phyloP scores from a whole-genome alignment of 805 yeast genomes.

The Kluyveromyces lactis region DNA sequence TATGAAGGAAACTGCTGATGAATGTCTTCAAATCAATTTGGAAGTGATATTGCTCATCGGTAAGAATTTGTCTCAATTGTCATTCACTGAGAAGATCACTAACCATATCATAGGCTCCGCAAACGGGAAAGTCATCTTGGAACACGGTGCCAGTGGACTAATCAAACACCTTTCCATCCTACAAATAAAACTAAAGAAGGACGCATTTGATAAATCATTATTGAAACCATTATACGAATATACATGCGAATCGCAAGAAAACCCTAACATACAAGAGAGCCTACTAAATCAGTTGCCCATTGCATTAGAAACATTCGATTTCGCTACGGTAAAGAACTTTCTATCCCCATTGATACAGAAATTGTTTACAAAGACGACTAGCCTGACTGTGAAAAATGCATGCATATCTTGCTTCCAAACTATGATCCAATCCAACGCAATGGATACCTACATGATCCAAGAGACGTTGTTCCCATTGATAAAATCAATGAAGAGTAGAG shows the following conservation, averaged over 20 bases:
- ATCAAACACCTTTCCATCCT: conserved; percentile 42
- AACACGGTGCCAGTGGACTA: conserved; percentile 29
- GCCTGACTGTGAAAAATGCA: conserved; percentile 66
- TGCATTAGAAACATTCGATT: conserved; percentile 45
- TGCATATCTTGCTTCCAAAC: conserved; percentile 53
- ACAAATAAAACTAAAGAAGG: conserved; percentile 40
- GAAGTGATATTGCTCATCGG: conserved; percentile 58
- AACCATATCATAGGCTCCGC: conserved; percentile 28
- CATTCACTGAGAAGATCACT: conserved; percentile 66
- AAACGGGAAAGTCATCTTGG: conserved; percentile 16
- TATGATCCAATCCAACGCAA: conserved; percentile 48
- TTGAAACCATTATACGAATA: conserved; percentile 24
- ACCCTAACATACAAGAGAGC: conserved; percentile 40
- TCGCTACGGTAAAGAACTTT: conserved; percentile 62
- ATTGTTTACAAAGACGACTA: conserved; percentile 76
- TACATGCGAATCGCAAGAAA: conserved; percentile 22
- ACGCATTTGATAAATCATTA: conserved; percentile 36
- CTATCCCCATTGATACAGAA: conserved; percentile 66
- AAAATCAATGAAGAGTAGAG: conserved; percentile 67
- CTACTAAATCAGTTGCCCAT: conserved; percentile 37
- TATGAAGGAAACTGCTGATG: conserved; percentile 34
- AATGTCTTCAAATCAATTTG: conserved; percentile 31
- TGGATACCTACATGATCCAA: conserved; percentile 62
- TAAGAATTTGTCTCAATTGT: conserved; percentile 56
- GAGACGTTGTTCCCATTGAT: conserved; percentile 81